Evolutionary conservation across 805 yeast species (phyloP), one percentile per base, ranked within the genome.

Genomic region (Lipomyces kockii): DNA sequence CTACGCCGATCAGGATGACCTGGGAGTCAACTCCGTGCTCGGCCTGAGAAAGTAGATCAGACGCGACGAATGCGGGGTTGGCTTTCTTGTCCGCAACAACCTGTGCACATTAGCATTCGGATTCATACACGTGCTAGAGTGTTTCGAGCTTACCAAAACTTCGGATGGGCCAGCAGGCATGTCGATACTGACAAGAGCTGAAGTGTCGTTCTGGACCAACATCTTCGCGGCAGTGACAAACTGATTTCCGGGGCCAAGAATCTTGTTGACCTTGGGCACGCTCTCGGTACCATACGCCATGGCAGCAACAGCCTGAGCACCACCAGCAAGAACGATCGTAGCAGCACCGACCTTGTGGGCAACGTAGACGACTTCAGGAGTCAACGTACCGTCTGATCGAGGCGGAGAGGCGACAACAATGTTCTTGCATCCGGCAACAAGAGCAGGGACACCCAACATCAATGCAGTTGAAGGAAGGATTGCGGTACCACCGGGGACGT

Each of bases 151-250:
- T 29, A 94, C 99, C 67, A 95, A 83, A 29, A 95, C 99, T 80
- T 95, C 99, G 62, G 97, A 90, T 35, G 99, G 99, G 9, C 99
- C 99, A 32, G 99, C 99, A 60, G 99, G 99, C 98, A 95, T 94
- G 79, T 95, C 99, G 73, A 95, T 95, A 20, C 97, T 90, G 77
- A 97, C 95, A 76, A 93, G 82, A 7, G 99, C 98, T 70, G 89
- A 89, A 0, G 97, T 90, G 77, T 95, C 99, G 76, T 95, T 96
- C 75, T 94, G 95, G 61, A 96, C 95, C 77, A 89, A 82, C 99
- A 95, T 95, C 83, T 95, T 95, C 55, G 99, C 99, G 55, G 99
- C 98, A 22, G 99, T 95, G 62, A 95, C 99, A 78, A 95, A 95
- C 82, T 95, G 99, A 81, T 95, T 95, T 68, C 99, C 99, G 29